Evolutionary conservation across 176 grass and related monocot species (phyloP).

Genomic region (sorghum (Sorghum bicolor)): Sorghum_bicolor_NCBIv3 NC_012876.2:13792501-13793000

Average conservation of each 20-base stretch:
- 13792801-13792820: background rate
- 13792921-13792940: background rate
- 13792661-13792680: too few species aligned
- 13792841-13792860: conserved; percentile 11
- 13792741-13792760: background rate
- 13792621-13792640: too few species aligned
- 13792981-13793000: background rate
- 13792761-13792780: background rate
- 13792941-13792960: background rate
- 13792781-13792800: background rate
- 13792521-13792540: too few species aligned
- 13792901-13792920: background rate
- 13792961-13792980: background rate
- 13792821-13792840: background rate
- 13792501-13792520: too few species aligned
- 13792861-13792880: background rate
- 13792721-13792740: too few species aligned
- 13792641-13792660: too few species aligned
- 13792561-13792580: too few species aligned
- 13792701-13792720: too few species aligned
- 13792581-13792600: too few species aligned
- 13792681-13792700: too few species aligned
- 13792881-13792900: background rate
- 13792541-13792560: too few species aligned
- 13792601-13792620: too few species aligned